These are phyloP conservation scores for Pestalotiopsis sp. DNA, from an alignment of 2,329 filamentous ascomycete genomes.

Conservation along the genomic window DNA sequence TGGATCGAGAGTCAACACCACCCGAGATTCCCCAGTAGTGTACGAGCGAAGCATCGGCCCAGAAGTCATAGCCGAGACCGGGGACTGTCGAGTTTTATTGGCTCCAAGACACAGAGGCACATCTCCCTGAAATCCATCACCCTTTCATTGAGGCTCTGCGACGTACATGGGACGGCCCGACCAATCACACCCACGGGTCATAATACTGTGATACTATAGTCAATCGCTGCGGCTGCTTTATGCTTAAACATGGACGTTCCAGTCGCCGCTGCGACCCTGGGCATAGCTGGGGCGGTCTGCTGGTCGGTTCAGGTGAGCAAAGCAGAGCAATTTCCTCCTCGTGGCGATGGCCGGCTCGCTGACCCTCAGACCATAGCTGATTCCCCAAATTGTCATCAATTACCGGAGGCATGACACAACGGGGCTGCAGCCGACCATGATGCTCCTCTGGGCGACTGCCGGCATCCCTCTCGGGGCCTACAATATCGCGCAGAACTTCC, in stretches of 20 bases:
- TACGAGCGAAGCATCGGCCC: neutral
- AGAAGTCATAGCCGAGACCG: neutral
- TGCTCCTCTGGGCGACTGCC: conserved; percentile 55
- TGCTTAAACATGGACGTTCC: conserved; percentile 8
- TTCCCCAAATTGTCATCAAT: conserved; percentile 72
- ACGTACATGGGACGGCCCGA: neutral
- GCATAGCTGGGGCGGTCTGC: conserved; percentile 42
- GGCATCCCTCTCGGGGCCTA: conserved; percentile 33
- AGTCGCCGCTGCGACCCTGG: neutral
- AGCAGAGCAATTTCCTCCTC: neutral
- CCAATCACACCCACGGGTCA: neutral
- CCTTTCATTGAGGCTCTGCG: neutral
- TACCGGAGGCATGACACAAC: conserved; percentile 66
- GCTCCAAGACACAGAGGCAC: neutral
- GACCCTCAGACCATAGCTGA: conserved; percentile 45
- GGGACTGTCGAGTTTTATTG: neutral
- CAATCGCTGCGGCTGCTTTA: neutral
- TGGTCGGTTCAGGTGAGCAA: conserved; percentile 64
- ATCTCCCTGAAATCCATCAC: neutral
- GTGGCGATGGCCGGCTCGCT: too few relatives aligned
- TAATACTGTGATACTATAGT: neutral
- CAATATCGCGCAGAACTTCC: conserved; percentile 45
- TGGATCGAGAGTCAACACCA: neutral
- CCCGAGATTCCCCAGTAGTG: neutral
- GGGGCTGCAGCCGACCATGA: conserved; percentile 70